These are phyloP conservation scores for Thraustochytrium sp. DNA, from an alignment of 352 stramenopile species.

Conservation along the genomic window DNA sequence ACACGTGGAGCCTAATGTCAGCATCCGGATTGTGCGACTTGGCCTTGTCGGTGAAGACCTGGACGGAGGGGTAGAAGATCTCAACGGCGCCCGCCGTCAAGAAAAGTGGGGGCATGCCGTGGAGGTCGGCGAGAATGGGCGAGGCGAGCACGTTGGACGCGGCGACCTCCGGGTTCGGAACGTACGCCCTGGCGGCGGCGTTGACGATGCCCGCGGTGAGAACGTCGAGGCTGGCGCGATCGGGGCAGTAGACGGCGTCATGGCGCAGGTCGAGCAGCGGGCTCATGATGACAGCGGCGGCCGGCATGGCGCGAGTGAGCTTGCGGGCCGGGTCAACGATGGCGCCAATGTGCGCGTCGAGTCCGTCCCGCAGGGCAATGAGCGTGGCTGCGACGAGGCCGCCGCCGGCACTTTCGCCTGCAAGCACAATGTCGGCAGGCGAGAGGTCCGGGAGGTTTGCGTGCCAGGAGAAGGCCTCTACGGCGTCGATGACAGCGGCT, in stretches of 20 bases:
- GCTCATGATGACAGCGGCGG: neutral
- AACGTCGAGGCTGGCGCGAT: neutral
- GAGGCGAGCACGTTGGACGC: neutral
- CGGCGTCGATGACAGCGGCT: constrained; percentile 1
- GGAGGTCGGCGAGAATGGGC: neutral
- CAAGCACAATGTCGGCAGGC: neutral
- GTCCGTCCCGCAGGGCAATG: neutral
- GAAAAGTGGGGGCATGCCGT: neutral
- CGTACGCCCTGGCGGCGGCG: neutral
- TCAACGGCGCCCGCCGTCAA: constrained; percentile 5
- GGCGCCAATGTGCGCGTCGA: neutral
- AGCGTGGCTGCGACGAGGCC: constrained; percentile 8
- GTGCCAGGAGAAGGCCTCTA: constrained; percentile 6
- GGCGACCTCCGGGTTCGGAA: neutral
- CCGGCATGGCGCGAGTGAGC: neutral
- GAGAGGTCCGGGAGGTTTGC: neutral
- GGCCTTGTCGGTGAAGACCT: neutral
- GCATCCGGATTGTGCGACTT: neutral
- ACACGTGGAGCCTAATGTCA: neutral
- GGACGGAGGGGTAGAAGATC: neutral
- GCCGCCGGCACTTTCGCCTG: constrained; percentile 15
- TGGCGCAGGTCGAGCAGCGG: constrained; percentile 19
- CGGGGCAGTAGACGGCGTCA: neutral
- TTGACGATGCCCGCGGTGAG: neutral
- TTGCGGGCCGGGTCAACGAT: neutral